These are phyloP conservation scores for Teunomyces gatunensis DNA, from an alignment of 805 yeast species.

Conservation along the genomic window DNA sequence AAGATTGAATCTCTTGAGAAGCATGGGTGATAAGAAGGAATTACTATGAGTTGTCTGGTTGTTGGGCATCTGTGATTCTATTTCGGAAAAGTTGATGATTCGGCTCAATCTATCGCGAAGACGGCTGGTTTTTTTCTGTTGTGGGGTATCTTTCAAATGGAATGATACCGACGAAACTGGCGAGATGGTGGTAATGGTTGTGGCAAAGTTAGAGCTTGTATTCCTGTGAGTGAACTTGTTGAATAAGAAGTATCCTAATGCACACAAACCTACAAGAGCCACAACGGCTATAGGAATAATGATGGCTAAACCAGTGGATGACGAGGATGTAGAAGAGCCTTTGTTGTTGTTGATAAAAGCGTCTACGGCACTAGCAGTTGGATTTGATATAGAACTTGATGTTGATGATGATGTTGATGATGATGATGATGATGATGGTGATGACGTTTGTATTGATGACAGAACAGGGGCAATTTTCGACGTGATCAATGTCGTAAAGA, in stretches of 20 bases:
- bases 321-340: not conserved
- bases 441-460: not conserved
- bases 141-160: not conserved
- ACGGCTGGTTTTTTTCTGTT: constrained; percentile 13
- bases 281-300: constrained; percentile 23
- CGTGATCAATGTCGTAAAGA: not conserved
- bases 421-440: not conserved
- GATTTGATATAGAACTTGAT: not conserved
- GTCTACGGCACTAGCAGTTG: not conserved
- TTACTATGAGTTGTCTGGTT: not conserved
- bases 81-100: constrained; percentile 20
- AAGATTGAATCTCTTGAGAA: constrained; percentile 33
- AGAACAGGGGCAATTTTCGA: not conserved
- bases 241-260: constrained; percentile 7
- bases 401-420: not conserved
- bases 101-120: constrained; percentile 23
- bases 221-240: constrained; percentile 4
- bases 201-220: no score
- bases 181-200: not conserved
- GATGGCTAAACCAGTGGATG: constrained; percentile 20
- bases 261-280: constrained; percentile 5
- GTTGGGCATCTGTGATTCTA: constrained; percentile 2
- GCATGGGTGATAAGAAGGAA: constrained; percentile 25
- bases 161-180: not conserved
- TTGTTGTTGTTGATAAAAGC: not conserved